These are phyloP conservation scores for Colletotrichum magnum DNA, from an alignment of 2,329 filamentous ascomycete species.

Conservation along the genomic window DNA sequence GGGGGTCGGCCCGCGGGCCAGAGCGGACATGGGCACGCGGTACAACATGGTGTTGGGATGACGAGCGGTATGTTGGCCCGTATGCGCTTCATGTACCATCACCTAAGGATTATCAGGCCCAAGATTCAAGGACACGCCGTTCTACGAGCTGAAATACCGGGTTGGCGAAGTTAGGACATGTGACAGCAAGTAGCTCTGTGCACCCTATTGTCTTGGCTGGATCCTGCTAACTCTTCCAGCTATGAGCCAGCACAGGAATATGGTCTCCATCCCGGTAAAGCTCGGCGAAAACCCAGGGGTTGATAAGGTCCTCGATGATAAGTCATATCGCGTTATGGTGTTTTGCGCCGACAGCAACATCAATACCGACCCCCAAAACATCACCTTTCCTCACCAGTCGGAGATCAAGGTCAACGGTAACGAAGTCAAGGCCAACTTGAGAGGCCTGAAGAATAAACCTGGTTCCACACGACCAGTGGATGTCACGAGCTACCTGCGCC, in stretches of 20 bases:
- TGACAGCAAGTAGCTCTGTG: constrained; percentile 71
- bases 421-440: constrained; percentile 92
- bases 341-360: constrained; percentile 81
- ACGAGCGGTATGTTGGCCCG: constrained; percentile 12
- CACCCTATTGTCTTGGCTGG: not conserved
- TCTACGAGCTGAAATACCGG: constrained; percentile 79
- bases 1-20: constrained; percentile 19
- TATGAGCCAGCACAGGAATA: constrained; percentile 69
- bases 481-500: constrained; percentile 82
- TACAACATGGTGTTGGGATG: constrained; percentile 24
- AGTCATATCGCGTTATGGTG: constrained; percentile 81
- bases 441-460: constrained; percentile 95
- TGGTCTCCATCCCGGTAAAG: constrained; percentile 60
- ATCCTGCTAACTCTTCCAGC: constrained; percentile 53
- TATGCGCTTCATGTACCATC: not conserved
- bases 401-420: constrained; percentile 92
- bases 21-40: constrained; percentile 20
- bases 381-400: constrained; percentile 92
- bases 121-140: constrained; percentile 81
- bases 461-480: constrained; percentile 95
- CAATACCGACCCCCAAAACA: constrained; percentile 72
- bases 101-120: constrained; percentile 25
- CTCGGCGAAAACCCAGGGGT: constrained; percentile 67
- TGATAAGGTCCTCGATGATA: constrained; percentile 70
- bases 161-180: constrained; percentile 77